phyloP scores from a whole-genome alignment of 2,329 filamentous ascomycete species.

The Macrophomina tecta region DNA sequence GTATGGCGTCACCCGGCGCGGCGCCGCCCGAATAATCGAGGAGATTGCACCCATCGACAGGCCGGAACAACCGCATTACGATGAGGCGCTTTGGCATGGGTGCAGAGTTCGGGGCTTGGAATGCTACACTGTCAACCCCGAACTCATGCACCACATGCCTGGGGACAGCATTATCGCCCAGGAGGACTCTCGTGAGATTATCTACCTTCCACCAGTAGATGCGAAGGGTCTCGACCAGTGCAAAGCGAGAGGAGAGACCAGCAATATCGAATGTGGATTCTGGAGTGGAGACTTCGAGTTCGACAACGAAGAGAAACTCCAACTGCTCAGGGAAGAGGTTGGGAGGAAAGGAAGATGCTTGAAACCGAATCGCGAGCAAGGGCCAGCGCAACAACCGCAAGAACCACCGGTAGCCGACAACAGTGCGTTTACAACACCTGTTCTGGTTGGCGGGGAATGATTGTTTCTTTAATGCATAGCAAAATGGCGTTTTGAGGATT shows the following conservation, averaged over 20 bases:
- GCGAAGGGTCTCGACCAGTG: slow-evolving; percentile 31
- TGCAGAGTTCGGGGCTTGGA: slow-evolving; percentile 46
- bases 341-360: too few species aligned
- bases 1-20: slow-evolving; percentile 44
- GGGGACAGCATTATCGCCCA: slow-evolving; percentile 46
- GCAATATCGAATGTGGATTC: slow-evolving; percentile 48
- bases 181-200: slow-evolving; percentile 36
- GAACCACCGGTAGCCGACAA: too few species aligned
- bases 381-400: too few species aligned
- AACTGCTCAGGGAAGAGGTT: too few species aligned
- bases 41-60: slow-evolving; percentile 40
- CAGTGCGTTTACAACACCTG: too few species aligned
- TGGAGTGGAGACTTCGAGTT: slow-evolving; percentile 46
- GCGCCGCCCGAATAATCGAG: slow-evolving; percentile 39
- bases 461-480: not conserved
- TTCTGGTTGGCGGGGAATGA: too few species aligned
- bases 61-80: slow-evolving; percentile 38
- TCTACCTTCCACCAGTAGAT: slow-evolving; percentile 42
- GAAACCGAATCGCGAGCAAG: too few species aligned
- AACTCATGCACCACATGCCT: slow-evolving; percentile 53
- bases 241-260: slow-evolving; percentile 30
- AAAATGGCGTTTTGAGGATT: not conserved
- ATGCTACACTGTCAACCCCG: slow-evolving; percentile 52
- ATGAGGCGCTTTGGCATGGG: slow-evolving; percentile 47
- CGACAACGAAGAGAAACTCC: too few species aligned